Base-by-base conservation (phyloP, 805 yeast species). In the Yarrowia yakushimensis region DNA sequence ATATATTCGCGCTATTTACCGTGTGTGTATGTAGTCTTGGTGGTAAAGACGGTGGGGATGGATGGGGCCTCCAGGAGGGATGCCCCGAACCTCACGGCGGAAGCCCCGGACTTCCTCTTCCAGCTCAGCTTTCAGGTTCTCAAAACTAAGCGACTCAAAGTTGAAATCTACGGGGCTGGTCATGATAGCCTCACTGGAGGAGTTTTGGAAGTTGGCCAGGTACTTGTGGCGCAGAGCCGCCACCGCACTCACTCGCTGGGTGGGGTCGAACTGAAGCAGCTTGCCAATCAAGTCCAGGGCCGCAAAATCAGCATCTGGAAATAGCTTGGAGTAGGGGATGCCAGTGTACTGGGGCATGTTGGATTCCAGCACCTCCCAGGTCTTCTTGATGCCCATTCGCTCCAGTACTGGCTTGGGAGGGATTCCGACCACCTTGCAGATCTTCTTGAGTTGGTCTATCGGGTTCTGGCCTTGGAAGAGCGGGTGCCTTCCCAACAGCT, bases 401-500 rank as follows among this genome's bases (percentile, higher is more conserved):
- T 54, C 46, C 17, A 66, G 27, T 4, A 57, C 45, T 6, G 64
- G 61, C 18, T 59, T 41, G 6, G 85, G 72, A 0, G 97, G 97
- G 0, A 85, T 74, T 0, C 97, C 97, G 55, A 90, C 73, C 0
- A 87, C 79, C 69, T 83, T 82, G 61, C 85, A 75, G 18, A 92
- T 88, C 69, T 84, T 87, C 43, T 77, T 79, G 9, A 90, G 72
- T 72, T 92, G 98, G 65, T 86, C 87, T 65, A 82, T 68, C 63
- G 86, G 85, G 71, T 85, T 85, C 63, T 81, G 82, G 0, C 97
- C 97, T 55, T 84, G 82, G 71, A 92, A 91, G 15, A 90, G 71
- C 0, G 97, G 96, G 68, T 80, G 80, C 65, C 97, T 77, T 0
- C 90, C 89, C 66, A 87, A 88, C 54, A 92, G 77, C 72, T 92